A percentile compares a stretch with the other conserved stretches of the same genome.
These are phyloP conservation scores for Telfairia occidentalis DNA, from an alignment of 331 rosid species.

Conservation along the genomic window DNA sequence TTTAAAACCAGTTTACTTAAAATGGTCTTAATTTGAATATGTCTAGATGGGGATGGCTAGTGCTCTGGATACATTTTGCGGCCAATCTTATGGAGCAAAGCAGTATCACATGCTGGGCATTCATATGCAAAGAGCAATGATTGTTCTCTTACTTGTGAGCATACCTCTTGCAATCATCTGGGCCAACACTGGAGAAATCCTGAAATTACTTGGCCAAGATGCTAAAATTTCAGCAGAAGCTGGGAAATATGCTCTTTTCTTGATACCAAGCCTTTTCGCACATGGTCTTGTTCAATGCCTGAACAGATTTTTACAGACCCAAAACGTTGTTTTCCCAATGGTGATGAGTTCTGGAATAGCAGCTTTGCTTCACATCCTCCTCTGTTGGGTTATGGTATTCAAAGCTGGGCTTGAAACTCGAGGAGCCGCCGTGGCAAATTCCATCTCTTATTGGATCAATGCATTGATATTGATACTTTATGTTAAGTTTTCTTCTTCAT, in stretches of 20 bases:
- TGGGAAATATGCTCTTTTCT: conserved; percentile 38
- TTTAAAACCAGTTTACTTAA: neutral
- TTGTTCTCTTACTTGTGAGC: conserved; percentile 37
- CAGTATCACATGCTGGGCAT: conserved; percentile 56
- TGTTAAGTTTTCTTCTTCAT: conserved; percentile 60
- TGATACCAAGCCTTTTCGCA: conserved; percentile 50
- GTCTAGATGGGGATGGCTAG: conserved; percentile 65
- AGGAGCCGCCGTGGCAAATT: conserved; percentile 64
- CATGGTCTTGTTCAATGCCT: conserved; percentile 61
- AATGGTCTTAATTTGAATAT: neutral
- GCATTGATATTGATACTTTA: conserved; percentile 38
- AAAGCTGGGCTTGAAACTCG: conserved; percentile 47
- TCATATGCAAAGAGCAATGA: conserved; percentile 69
- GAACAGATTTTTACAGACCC: conserved; percentile 54
- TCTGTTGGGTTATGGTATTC: conserved; percentile 54
- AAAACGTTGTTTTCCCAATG: conserved; percentile 61
- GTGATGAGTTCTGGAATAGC: conserved; percentile 44
- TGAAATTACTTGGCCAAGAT: conserved; percentile 54
- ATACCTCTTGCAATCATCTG: conserved; percentile 60
- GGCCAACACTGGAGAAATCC: conserved; percentile 45
- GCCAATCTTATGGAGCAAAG: conserved; percentile 77
- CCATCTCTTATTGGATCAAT: conserved; percentile 61
- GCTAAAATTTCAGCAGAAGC: conserved; percentile 48
- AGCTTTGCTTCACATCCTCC: conserved; percentile 34
- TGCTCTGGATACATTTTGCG: conserved; percentile 73